Conservation (phyloP, 345 rosid species). For the Trapa incisa region DNA sequence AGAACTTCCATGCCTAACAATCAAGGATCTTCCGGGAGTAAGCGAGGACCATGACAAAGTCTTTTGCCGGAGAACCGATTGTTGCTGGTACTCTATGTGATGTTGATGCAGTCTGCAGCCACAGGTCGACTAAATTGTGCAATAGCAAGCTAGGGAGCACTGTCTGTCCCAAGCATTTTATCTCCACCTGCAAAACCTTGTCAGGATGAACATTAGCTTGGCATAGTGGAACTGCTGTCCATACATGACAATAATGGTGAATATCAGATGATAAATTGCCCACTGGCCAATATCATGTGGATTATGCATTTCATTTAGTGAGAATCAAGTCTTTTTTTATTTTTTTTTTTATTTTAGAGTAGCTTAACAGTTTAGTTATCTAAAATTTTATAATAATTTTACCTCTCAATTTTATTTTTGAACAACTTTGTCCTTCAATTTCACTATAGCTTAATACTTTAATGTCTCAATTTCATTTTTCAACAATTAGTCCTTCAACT, state of each 20-base stretch:
- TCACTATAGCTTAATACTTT: no score
- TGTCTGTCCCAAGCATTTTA: slow-evolving; percentile 65
- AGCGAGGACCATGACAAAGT: slow-evolving; percentile 60
- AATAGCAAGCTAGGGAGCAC: slow-evolving; percentile 47
- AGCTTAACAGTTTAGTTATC: no score
- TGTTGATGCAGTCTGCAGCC: slow-evolving; percentile 45
- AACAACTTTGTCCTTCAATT: no score
- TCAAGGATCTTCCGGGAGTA: slow-evolving; percentile 38
- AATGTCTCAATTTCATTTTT: no score
- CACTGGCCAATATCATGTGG: not conserved
- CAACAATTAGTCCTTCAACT: no score
- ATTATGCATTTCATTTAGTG: not conserved
- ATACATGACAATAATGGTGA: not conserved
- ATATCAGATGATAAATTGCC: not conserved
- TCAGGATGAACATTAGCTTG: not conserved
- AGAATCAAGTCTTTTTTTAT: not conserved
- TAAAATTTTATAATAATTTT: no score
- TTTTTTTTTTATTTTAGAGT: no score
- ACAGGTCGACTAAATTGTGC: slow-evolving; percentile 47
- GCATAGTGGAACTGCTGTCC: not conserved
- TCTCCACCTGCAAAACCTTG: slow-evolving; percentile 45
- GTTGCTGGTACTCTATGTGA: slow-evolving; percentile 35
- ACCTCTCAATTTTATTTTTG: no score
- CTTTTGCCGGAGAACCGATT: slow-evolving; percentile 72
- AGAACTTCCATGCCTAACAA: not conserved